Percentiles rank a stretch among this genome's conserved stretches.
Conservation (phyloP, 331 rosid genomes). For the Cydonia oblonga region DNA sequence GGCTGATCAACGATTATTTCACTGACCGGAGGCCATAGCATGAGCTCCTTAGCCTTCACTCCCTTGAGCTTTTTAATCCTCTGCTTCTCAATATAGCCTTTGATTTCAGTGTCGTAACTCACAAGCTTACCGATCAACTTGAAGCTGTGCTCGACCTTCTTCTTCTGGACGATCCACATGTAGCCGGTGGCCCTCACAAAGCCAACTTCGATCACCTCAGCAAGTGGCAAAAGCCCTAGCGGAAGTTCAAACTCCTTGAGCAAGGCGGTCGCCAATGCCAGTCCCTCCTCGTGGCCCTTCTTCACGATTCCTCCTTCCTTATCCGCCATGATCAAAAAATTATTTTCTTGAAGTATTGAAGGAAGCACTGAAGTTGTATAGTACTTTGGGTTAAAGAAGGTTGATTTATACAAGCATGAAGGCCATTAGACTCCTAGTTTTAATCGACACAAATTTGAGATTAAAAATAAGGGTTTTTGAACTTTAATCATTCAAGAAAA, state of each 20-base stretch:
- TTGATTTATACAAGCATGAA: not conserved
- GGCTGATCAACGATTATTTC: constrained; percentile 46
- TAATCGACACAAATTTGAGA: not conserved
- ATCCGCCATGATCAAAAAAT: constrained; percentile 32
- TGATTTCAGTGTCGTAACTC: constrained; percentile 54
- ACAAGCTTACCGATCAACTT: constrained; percentile 58
- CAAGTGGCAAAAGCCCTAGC: constrained; percentile 63
- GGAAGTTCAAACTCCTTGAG: constrained; percentile 68
- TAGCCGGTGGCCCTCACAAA: constrained; percentile 52
- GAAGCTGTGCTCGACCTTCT: constrained; percentile 78
- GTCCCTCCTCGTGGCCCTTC: constrained; percentile 59
- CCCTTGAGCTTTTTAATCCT: constrained; percentile 74
- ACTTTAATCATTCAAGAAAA: too few species aligned
- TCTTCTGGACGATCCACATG: constrained; percentile 75
- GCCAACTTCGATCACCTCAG: constrained; percentile 59
- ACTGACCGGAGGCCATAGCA: constrained; percentile 87
- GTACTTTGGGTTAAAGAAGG: not conserved
- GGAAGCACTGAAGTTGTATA: not conserved
- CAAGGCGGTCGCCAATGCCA: constrained; percentile 39
- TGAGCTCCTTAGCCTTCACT: constrained; percentile 80
- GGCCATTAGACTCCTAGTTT: not conserved
- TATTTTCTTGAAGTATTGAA: not conserved
- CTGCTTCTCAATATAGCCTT: constrained; percentile 43
- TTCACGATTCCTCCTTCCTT: constrained; percentile 68
- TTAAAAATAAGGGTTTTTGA: too few species aligned